phyloP scores from a whole-genome alignment of 2,329 filamentous ascomycete species.

The Colletotrichum sojae region DNA sequence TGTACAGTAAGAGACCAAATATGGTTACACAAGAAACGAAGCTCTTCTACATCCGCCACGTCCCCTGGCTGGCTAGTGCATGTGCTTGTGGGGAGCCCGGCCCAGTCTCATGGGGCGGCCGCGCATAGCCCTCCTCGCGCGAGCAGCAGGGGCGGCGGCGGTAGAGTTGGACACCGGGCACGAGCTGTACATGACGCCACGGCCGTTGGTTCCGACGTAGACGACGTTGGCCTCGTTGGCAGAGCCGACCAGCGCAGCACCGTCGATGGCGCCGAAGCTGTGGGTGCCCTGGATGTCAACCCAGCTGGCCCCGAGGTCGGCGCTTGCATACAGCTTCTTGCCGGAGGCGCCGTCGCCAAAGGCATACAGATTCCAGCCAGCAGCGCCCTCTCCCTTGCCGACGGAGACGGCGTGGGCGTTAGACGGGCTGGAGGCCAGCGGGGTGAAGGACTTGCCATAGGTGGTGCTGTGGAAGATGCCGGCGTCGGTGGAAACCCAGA shows the following conservation, averaged over 20 bases:
- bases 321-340: constrained; percentile 60
- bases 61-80: not conserved
- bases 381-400: constrained; percentile 54
- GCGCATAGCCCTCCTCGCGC: not conserved
- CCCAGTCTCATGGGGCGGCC: constrained; percentile 18
- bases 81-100: constrained; percentile 6
- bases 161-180: constrained; percentile 22
- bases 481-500: constrained; percentile 69
- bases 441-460: constrained; percentile 63
- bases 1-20: not conserved
- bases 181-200: constrained; percentile 57
- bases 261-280: constrained; percentile 60
- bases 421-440: constrained; percentile 52
- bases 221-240: constrained; percentile 61
- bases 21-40: constrained; percentile 1
- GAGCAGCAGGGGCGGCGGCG: not conserved
- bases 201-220: constrained; percentile 66
- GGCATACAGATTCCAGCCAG: constrained; percentile 62
- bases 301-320: constrained; percentile 60
- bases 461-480: constrained; percentile 69
- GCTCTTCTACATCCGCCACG: not conserved
- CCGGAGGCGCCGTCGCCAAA: constrained; percentile 61
- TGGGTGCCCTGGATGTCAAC: constrained; percentile 62
- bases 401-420: constrained; percentile 60
- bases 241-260: constrained; percentile 58